Percentiles rank a stretch among this genome's conserved stretches.
phyloP scores from a whole-genome alignment of 495 filamentous ascomycete species.

The Penicillium paradoxum region DNA sequence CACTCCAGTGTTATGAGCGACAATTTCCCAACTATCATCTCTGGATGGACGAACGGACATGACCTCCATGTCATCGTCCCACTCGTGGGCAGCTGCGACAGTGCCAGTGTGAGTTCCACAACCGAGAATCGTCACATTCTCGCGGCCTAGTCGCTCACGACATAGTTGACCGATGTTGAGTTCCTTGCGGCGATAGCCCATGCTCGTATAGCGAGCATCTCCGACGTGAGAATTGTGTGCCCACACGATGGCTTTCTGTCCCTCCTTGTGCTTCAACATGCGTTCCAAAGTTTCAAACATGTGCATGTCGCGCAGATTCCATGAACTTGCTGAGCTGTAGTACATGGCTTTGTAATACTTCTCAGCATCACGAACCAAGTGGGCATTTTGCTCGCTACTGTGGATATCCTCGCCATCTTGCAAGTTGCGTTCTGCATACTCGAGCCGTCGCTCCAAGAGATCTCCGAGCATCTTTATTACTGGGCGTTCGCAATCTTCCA shows the following conservation, averaged over 20 bases:
- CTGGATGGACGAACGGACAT: slow-evolving; percentile 44
- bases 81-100: slow-evolving; percentile 51
- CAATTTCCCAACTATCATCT: slow-evolving; percentile 41
- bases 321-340: slow-evolving; percentile 49
- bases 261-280: slow-evolving; percentile 39
- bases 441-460: slow-evolving; percentile 40
- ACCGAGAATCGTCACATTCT: slow-evolving; percentile 48
- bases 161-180: slow-evolving; percentile 55
- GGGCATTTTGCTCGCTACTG: slow-evolving; percentile 51
- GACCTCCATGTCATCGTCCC: slow-evolving; percentile 54
- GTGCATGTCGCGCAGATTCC: slow-evolving; percentile 55
- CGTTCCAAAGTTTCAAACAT: slow-evolving; percentile 54
- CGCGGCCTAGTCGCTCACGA: slow-evolving; percentile 42
- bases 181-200: slow-evolving; percentile 47
- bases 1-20: slow-evolving; percentile 42
- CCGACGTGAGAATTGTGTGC: slow-evolving; percentile 58
- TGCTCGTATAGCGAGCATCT: slow-evolving; percentile 53
- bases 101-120: slow-evolving; percentile 52
- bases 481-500: slow-evolving; percentile 45
- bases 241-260: slow-evolving; percentile 53
- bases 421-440: slow-evolving; percentile 30
- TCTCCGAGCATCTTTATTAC: slow-evolving; percentile 46
- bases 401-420: slow-evolving; percentile 50
- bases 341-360: slow-evolving; percentile 57
- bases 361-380: slow-evolving; percentile 52